phyloP scores from a whole-genome alignment of 176 grass and related monocot genomes.

The Alopecurus myosuroides region DNA sequence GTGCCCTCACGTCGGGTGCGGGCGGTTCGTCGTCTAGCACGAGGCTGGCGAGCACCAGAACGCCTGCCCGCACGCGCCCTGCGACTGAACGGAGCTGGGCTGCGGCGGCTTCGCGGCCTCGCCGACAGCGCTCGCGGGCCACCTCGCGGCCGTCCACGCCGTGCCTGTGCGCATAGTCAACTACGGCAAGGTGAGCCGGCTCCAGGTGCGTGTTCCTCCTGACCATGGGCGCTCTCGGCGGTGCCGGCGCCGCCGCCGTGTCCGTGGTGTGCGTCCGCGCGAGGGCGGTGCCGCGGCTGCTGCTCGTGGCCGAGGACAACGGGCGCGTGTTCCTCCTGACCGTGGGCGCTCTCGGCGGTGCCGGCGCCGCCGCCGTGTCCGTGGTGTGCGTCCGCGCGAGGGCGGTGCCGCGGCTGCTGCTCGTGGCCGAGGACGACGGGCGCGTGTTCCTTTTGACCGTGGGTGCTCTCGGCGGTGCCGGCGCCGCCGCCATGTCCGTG shows the following conservation, averaged over 20 bases:
- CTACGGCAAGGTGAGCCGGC: neutral
- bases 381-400: no score
- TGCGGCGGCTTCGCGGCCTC: constrained; percentile 11
- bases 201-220: no score
- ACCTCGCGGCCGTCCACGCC: neutral
- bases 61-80: constrained; percentile 24
- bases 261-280: no score
- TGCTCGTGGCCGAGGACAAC: no score
- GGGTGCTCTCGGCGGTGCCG: neutral
- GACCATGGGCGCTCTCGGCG: no score
- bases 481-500: neutral
- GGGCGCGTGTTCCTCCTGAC: no score
- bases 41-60: neutral
- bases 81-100: constrained; percentile 20
- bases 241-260: no score
- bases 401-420: neutral
- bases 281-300: no score
- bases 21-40: constrained; percentile 4
- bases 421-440: neutral
- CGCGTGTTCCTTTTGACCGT: constrained; percentile 19
- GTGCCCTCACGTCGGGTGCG: constrained; percentile 25
- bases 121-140: neutral
- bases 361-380: no score
- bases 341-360: no score
- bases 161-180: neutral